These are phyloP conservation scores for Urochloa ruziziensis DNA, from an alignment of 176 grass and related monocot species.

Conservation along the genomic window DNA sequence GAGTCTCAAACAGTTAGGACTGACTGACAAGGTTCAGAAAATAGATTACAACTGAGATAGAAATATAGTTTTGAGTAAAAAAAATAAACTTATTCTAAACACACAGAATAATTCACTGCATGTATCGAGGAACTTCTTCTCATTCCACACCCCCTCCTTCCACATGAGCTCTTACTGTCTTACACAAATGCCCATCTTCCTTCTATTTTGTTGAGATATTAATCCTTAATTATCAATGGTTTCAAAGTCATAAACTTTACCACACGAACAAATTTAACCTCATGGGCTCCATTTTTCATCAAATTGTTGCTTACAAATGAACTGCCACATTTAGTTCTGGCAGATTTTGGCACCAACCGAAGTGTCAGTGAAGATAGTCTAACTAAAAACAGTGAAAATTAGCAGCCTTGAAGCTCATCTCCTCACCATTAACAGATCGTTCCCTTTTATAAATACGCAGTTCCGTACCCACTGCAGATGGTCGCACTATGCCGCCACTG, in stretches of 20 bases:
- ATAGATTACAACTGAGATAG: background rate
- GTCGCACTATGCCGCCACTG: too few relatives aligned
- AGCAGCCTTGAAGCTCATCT: background rate
- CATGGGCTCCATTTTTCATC: background rate
- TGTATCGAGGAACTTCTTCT: background rate
- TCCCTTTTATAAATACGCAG: background rate
- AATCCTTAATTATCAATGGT: background rate
- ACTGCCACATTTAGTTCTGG: background rate
- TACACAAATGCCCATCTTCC: background rate
- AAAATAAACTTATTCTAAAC: background rate
- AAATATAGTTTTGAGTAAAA: background rate
- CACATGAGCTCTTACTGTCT: background rate
- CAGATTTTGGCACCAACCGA: background rate
- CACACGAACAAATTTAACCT: background rate
- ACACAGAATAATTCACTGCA: background rate
- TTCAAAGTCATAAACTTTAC: background rate
- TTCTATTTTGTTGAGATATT: background rate
- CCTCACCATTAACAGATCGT: background rate
- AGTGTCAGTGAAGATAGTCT: background rate
- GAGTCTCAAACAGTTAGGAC: background rate
- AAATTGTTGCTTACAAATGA: background rate
- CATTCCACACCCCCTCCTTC: background rate
- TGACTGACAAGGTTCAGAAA: background rate
- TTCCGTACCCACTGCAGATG: background rate
- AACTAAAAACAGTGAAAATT: background rate